Percentiles rank a stretch among this genome's conserved stretches.
Evolutionary conservation across 176 grass and related monocot genomes (phyloP).

Genomic region (Themeda triandra): DNA sequence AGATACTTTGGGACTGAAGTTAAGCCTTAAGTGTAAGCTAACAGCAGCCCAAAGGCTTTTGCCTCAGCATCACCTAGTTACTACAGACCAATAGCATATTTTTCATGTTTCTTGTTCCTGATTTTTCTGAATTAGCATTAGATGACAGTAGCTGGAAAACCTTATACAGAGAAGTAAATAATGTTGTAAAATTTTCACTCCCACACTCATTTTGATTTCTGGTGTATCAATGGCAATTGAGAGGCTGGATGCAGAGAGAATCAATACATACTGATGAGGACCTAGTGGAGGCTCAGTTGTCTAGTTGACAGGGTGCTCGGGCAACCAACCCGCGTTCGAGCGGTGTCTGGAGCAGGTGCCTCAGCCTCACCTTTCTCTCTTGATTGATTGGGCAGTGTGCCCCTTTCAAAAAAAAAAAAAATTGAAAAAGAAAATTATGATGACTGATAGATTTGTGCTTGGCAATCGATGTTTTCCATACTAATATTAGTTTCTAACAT

Average conservation of each 20-base stretch:
- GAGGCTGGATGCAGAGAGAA: background rate
- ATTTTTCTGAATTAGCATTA: background rate
- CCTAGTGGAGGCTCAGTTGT: background rate
- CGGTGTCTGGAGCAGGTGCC: background rate
- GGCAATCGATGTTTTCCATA: background rate
- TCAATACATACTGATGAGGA: background rate
- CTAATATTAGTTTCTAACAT: conserved; percentile 15
- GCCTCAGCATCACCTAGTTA: background rate
- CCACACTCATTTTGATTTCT: background rate
- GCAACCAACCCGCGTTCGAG: background rate
- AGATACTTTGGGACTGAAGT: background rate
- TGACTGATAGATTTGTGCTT: background rate
- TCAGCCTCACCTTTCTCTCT: background rate
- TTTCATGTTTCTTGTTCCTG: background rate
- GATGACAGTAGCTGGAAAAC: background rate
- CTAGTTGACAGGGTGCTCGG: background rate
- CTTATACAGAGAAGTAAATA: background rate
- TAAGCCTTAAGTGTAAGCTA: background rate
- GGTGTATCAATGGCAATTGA: background rate
- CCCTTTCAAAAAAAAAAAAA: background rate
- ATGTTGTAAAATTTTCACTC: background rate
- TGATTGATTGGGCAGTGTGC: background rate
- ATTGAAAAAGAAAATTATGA: background rate
- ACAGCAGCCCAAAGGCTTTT: no score
- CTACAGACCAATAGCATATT: background rate